These are phyloP conservation scores for Aspergillus costaricaensis DNA, from an alignment of 2,329 filamentous ascomycete species.

Conservation along the genomic window DNA sequence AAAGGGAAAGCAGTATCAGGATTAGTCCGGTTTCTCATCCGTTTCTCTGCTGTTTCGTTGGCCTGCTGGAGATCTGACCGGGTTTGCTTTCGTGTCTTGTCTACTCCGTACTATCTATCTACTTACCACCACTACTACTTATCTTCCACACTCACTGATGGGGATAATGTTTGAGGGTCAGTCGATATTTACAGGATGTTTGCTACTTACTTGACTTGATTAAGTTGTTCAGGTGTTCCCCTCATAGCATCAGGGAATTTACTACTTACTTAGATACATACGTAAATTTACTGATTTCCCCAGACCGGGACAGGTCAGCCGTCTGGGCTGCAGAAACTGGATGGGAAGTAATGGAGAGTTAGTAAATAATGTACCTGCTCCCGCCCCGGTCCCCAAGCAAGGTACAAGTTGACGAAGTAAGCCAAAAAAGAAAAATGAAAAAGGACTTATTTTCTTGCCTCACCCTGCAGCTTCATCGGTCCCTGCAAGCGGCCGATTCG, in stretches of 20 bases:
- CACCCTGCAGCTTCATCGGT: neutral
- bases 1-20: neutral
- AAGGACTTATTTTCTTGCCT: neutral
- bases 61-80: neutral
- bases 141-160: neutral
- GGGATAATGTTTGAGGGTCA: too few species aligned
- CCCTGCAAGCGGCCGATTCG: slow-evolving; percentile 35
- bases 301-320: too few species aligned
- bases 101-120: neutral
- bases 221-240: too few species aligned
- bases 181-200: too few species aligned
- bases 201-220: too few species aligned
- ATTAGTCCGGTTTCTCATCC: neutral
- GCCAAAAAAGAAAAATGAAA: too few species aligned
- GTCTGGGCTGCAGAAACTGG: neutral
- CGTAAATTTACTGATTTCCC: too few species aligned
- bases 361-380: neutral
- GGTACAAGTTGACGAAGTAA: neutral
- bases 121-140: too few species aligned
- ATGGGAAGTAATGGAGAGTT: neutral
- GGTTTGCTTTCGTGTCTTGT: neutral
- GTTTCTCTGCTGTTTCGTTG: neutral
- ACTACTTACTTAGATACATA: too few species aligned
- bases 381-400: neutral
- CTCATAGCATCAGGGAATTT: too few species aligned